Evolutionary conservation across 1,139 yeast genomes (phyloP), one percentile per base, ranked within the genome.

Genomic region (Saccharomyces hybrid): DNA sequence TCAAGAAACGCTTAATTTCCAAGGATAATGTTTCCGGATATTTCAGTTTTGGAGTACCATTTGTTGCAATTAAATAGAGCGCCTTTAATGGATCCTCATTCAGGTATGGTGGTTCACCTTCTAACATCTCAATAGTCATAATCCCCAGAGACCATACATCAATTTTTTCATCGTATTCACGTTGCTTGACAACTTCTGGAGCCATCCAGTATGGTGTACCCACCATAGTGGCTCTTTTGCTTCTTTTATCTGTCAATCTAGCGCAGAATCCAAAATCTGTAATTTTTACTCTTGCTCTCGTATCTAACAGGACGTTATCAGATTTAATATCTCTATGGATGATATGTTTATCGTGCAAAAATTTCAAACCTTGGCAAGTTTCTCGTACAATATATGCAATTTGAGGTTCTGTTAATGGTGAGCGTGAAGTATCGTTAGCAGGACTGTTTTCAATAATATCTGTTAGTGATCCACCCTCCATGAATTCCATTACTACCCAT

Each of bases 211-310:
- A 20, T 20, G 23, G 23, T 3, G 23, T 20, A 20, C 23, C 23
- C 4, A 20, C 23, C 23, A 20, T 20, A 20, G 23, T 20, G 23
- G 23, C 23, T 20, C 23, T 20, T 20, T 20, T 20, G 23, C 23
- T 20, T 20, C 23, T 20, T 20, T 20, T 20, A 20, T 20, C 23
- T 20, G 23, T 20, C 97, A 93, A 77, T 71, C 90, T 90, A 28
- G 99, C 99, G 74, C 99, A 93, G 75, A 93, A 93, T 0, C 99
- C 99, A 73, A 93, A 93, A 74, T 93, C 99, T 3, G 99, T 93
- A 58, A 93, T 89, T 73, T 93, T 93, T 53, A 93, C 97, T 61
- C 90, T 84, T 32, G 97, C 99, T 53, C 75, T 78, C 8, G 90
- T 80, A 70, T 90, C 96, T 55, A 93, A 76, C 62, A 93, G 77